These are phyloP conservation scores for Ustilago curta DNA, from an alignment of 1,284 basidiomycete genomes.

Conservation along the genomic window DNA sequence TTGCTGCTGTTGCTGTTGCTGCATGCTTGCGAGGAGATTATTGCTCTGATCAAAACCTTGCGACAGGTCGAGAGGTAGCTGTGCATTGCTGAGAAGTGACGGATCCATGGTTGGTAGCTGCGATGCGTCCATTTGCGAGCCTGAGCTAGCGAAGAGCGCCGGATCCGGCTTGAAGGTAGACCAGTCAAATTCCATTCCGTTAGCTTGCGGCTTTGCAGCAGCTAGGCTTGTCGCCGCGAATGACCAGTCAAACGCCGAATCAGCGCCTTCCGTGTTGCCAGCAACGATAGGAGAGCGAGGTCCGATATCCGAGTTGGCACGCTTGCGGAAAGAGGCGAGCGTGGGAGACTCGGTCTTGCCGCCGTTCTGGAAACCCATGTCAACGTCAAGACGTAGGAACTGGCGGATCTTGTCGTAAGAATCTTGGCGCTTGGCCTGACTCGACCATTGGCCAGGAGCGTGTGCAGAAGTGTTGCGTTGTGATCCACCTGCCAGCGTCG, in stretches of 20 bases:
- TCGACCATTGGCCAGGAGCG: conserved; percentile 48
- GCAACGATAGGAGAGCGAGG: conserved; percentile 45
- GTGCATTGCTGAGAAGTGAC: conserved; percentile 27
- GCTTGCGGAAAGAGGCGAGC: conserved; percentile 44
- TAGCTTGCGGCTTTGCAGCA: conserved; percentile 14
- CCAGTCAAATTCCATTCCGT: conserved; percentile 28
- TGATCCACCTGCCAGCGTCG: conserved; percentile 30
- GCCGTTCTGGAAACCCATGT: conserved; percentile 55
- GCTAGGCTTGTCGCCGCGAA: conserved; percentile 21
- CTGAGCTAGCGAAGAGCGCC: conserved; percentile 3
- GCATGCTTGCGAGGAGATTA: conserved; percentile 15
- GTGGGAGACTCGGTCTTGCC: conserved; percentile 52
- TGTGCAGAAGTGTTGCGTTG: conserved; percentile 18
- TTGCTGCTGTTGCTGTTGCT: conserved; percentile 31
- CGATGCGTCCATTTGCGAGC: conserved; percentile 16
- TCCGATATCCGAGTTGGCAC: conserved; percentile 56
- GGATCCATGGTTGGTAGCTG: conserved; percentile 47
- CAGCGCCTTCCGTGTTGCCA: conserved; percentile 19
- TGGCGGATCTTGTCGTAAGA: conserved; percentile 60
- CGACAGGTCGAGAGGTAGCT: conserved; percentile 14
- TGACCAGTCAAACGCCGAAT: conserved; percentile 45
- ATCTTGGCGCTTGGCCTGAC: conserved; percentile 56
- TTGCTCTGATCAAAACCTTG: conserved; percentile 13
- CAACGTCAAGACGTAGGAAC: conserved; percentile 56
- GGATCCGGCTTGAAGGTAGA: conserved; percentile 23